Evolutionary conservation across 345 rosid genomes (phyloP), one percentile per base, ranked within the genome.

Genomic region (Citrus maxima): DNA sequence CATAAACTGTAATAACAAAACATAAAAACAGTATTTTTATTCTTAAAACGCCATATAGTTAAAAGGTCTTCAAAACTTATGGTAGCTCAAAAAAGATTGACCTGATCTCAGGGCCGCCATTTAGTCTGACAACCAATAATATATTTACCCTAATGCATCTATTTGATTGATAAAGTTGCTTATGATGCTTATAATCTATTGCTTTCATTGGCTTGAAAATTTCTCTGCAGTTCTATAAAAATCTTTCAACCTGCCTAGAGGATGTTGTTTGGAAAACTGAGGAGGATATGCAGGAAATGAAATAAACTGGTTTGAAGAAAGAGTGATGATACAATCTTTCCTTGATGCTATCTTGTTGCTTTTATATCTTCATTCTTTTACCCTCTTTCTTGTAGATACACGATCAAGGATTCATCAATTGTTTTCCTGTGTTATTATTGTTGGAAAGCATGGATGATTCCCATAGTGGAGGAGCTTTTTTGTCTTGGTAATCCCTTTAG

Each of bases 191-290:
- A 46, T 74, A 32, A 22, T 77, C 19, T 46, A 12, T 30, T 18
- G 4, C 2, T 69, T 32, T 22, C 62, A 1, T 22, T 30, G 5
- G 74, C 68, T 1, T 77, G 40, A 74, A 56, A 60, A 9, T 35
- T 49, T 55, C 40, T 80, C 60, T 85, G 89, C 95, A 96, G 99
- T 96, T 96, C 88, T 93, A 89, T 74, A 93, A 93, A 81, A 91
- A 77, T 82, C 98, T 96, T 38, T 92, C 98, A 3, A 86, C 91
- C 42, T 77, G 88, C 79, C 94, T 96, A 5, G 92, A 90, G 77
- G 92, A 90, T 65, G 97, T 96, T n/a, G 93, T 95, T 1, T 95
- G 99, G 99, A 93, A 89, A 70, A 96, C 90, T 24, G 97, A 92
- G 82, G 97, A 93, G 82, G 95, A 86, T 75, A 88, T 87, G 93